These are phyloP conservation scores for Solanum tarijense DNA, from an alignment of 257 asterid genomes.

Conservation along the genomic window DNA sequence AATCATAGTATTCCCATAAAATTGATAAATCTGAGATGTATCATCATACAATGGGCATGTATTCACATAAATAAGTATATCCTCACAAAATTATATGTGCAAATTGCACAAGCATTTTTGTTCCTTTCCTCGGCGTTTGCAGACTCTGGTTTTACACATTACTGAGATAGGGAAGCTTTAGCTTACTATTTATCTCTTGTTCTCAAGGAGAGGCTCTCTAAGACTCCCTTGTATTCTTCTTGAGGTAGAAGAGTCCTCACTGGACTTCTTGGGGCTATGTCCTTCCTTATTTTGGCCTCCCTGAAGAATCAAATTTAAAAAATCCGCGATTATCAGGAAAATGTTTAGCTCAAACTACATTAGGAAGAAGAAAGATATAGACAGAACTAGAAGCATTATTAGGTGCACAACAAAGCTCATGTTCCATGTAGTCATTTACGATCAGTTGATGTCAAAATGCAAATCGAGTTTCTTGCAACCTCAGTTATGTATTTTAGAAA, in stretches of 20 bases:
- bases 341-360: background rate
- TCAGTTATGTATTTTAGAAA: background rate
- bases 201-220: constrained; percentile 32
- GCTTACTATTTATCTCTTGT: constrained; percentile 9
- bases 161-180: background rate
- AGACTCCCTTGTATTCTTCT: constrained; percentile 16
- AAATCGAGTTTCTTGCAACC: background rate
- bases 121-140: background rate
- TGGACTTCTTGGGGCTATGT: constrained; percentile 35
- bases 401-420: background rate
- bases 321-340: background rate
- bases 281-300: constrained; percentile 48
- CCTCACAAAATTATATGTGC: background rate
- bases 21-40: background rate
- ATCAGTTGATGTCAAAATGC: background rate
- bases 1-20: background rate
- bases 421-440: background rate
- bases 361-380: background rate
- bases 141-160: background rate
- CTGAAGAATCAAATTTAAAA: constrained; percentile 23
- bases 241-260: constrained; percentile 25
- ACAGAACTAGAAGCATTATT: background rate
- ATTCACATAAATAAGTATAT: background rate
- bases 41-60: background rate
- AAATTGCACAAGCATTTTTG: background rate